Conservation (phyloP, 768 basidiomycete genomes). For the Obba rivulosa region DNA sequence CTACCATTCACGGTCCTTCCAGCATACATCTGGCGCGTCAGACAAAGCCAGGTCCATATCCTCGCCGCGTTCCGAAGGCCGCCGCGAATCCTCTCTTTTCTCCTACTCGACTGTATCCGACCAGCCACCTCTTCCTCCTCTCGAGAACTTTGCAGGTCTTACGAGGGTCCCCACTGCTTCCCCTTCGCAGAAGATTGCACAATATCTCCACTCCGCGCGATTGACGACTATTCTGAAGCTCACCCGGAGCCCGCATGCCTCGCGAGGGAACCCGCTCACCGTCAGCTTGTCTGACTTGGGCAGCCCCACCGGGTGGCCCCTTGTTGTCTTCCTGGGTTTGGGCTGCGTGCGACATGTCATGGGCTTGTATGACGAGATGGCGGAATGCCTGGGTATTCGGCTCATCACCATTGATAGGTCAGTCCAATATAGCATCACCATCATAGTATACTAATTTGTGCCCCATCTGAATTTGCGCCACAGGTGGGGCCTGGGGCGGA, state of each 20-base stretch:
- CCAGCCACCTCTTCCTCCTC: constrained; percentile 18
- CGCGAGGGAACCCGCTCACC: constrained; percentile 64
- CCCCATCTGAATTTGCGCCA: not conserved
- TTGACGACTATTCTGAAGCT: constrained; percentile 80
- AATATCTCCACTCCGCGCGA: constrained; percentile 81
- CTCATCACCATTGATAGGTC: constrained; percentile 93
- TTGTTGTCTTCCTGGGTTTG: constrained; percentile 88
- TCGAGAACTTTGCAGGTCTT: constrained; percentile 21
- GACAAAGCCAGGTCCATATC: constrained; percentile 12
- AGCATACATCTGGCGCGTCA: constrained; percentile 16
- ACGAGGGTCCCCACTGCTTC: constrained; percentile 42
- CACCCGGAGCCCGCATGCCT: constrained; percentile 75
- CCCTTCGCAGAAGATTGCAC: constrained; percentile 69
- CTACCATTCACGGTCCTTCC: constrained; percentile 23
- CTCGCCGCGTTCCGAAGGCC: constrained; percentile 16
- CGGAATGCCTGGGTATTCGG: constrained; percentile 76
- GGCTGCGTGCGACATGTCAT: constrained; percentile 94
- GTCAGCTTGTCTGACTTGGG: constrained; percentile 96
- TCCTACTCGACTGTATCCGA: constrained; percentile 22
- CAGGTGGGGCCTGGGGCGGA: constrained; percentile 92
- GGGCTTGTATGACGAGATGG: constrained; percentile 96
- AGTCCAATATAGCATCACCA: constrained; percentile 13
- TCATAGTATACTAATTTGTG: not conserved
- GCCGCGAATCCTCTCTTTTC: constrained; percentile 22
- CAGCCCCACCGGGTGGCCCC: constrained; percentile 74